Base-by-base conservation (phyloP, 805 yeast genomes). In the Scheffersomyces spartinae region DNA sequence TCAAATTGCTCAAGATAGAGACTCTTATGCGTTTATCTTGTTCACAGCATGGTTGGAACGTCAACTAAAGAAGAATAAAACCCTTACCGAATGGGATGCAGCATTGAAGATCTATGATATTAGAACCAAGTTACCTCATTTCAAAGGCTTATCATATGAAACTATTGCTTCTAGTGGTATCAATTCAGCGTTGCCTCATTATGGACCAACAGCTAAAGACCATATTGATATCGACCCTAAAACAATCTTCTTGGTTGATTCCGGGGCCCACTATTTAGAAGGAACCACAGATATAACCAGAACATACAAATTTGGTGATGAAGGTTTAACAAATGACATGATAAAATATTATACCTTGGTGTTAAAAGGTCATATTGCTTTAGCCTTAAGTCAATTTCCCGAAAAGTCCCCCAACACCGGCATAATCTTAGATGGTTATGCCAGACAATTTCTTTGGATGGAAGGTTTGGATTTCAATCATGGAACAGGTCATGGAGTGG, bases 21-120 rank as follows among this genome's bases (percentile, higher is more conserved):
- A 93, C 49, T 91, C 93, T 2, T 62, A 77, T 20, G 85, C 91
- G 1, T 56, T 84, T 16, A 64, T 72, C 13, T 66, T 79, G 31
- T 83, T 74, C 36, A 68, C 81, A 33, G 69, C 94, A 1, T 91
- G 97, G 96, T 54, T 88, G 14, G 83, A 84, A 36, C 55, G 68
- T 25, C 40, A 61, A 50, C 42, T 70, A 45, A 33, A 56, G 64
- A 34, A 55, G 39, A 52, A 58, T 42, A 39, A 51, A 18, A 40
- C 40, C 25, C 42, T 80, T 14, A 71, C 70, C 38, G 93, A 81
- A 47, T 71, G 63, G 42, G 69, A 65, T 19, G 88, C 83, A 0
- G 76, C 76, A 3, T 59, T 62, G 37, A 71, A 75, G 39, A 61
- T 77, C 15, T 59, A 61, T 26, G 49, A 63, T 18, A 69, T 77